Evolutionary conservation across 176 grass and related monocot species (phyloP).

Genomic region (Musa acuminata): DNA sequence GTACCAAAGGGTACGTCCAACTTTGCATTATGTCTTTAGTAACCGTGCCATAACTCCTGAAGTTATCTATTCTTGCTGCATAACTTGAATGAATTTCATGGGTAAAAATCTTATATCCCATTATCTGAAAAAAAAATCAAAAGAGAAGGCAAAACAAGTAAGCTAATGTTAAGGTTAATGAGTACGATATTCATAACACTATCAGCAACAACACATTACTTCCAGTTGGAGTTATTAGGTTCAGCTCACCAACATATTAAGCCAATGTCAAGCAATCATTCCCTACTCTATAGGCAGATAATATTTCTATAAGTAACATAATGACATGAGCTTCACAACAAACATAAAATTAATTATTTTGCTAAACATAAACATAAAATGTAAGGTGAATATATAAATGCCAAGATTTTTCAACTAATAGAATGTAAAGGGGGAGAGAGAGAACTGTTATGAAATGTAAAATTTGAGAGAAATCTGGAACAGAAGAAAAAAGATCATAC

Average conservation of each 20-base stretch:
- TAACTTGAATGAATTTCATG: conserved; percentile 85
- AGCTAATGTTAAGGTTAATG: not conserved
- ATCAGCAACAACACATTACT: not conserved
- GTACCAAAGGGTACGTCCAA: conserved; percentile 83
- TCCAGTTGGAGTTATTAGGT: no score
- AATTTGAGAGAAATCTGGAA: no score
- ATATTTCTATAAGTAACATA: not conserved
- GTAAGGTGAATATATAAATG: not conserved
- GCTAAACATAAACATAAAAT: not conserved
- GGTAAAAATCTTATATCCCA: conserved; percentile 96
- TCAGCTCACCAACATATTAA: no score
- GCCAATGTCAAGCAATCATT: no score
- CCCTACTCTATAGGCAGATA: not conserved
- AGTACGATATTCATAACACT: not conserved
- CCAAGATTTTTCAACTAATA: not conserved
- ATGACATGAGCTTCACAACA: not conserved
- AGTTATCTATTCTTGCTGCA: conserved; percentile 85
- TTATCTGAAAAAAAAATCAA: conserved; percentile 37
- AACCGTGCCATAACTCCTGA: conserved; percentile 81
- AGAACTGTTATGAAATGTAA: no score
- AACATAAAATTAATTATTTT: not conserved
- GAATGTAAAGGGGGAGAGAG: no score
- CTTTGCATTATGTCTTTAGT: conserved; percentile 94
- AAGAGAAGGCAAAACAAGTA: not conserved
- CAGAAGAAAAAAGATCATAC: no score